A percentile compares a stretch with the other conserved stretches of the same genome.
These are phyloP conservation scores for Leccinum variicolor DNA, from an alignment of 768 basidiomycete genomes.

Conservation along the genomic window DNA sequence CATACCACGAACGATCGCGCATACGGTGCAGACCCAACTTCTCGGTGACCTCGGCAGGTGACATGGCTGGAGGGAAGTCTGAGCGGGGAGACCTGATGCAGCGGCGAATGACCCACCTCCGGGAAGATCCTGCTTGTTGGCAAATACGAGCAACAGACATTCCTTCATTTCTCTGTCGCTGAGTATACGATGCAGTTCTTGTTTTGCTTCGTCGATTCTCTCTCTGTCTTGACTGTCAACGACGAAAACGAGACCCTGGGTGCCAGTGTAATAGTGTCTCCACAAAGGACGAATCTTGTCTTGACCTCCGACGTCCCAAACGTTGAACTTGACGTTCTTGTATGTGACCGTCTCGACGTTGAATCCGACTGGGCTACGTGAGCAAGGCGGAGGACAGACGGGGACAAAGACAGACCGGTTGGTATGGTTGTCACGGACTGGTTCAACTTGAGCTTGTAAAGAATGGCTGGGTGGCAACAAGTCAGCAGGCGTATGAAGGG, in stretches of 20 bases:
- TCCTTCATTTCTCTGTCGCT: constrained; percentile 98
- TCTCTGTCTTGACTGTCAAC: constrained; percentile 96
- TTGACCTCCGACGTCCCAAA: constrained; percentile 99
- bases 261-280: constrained; percentile 99
- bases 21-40: constrained; percentile 93
- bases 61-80: constrained; percentile 65
- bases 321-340: constrained; percentile 96
- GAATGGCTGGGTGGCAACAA: constrained; percentile 64
- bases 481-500: not conserved
- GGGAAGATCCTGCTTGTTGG: constrained; percentile 98
- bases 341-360: constrained; percentile 99
- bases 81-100: not conserved
- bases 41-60: constrained; percentile 98
- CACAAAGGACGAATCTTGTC: constrained; percentile 98
- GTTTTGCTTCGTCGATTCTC: constrained; percentile 93
- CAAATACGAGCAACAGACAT: constrained; percentile 95
- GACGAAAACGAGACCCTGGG: constrained; percentile 97
- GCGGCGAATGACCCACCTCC: constrained; percentile 62
- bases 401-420: constrained; percentile 55
- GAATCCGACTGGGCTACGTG: constrained; percentile 72
- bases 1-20: constrained; percentile 98
- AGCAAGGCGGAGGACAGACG: not conserved
- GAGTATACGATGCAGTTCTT: constrained; percentile 93
- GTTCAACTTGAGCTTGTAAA: constrained; percentile 98
- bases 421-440: constrained; percentile 99